Evolutionary conservation across 2,329 filamentous ascomycete species (phyloP), one percentile per base, ranked within the genome.

Genomic region (Nemania sp.): DNA sequence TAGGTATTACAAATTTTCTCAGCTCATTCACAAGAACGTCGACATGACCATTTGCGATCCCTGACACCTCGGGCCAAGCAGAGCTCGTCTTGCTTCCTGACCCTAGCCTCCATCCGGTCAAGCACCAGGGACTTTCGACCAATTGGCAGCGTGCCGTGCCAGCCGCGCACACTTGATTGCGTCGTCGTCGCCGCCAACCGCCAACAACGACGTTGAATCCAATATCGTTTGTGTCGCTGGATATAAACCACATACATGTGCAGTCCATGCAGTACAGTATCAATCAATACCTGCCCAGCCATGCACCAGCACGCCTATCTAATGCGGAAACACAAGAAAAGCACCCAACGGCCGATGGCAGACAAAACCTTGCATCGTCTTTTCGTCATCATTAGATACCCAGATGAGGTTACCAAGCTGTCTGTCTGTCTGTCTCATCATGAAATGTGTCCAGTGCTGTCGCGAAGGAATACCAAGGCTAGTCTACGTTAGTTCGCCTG

Each of bases 351-450:
- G 32, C 38, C 22, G n/a, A 26, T 20, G 53, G 51, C 41, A 60
- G 43, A 32, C 18, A 20, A 53, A 8, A 52, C 24, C n/a, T 27
- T 43, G 29, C 57, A 22, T 55, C 41, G 24, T 38, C n/a, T 15
- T 56, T 67, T 64, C 53, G 43, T 41, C 64, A 35, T 24, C 7
- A 8, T 41, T 8, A n/a, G 15, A 45, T 45, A n/a, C 7, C 6
- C 2, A 22, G 47, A 62, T 51, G 26, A 52, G 49, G 47, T 60
- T 60, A 57, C 58, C 47, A 57, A 53, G n/a, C n/a, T n/a, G n/a
- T n/a, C n/a, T n/a, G n/a, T n/a, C n/a, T n/a, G n/a, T 51, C 10
- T 32, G 63, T 69, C 62, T 66, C 56, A 63, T 59, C 43, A 24
- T 54, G 27, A 29, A 38, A 20, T 52, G 53, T 51, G 47, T n/a